A percentile compares a stretch with the other conserved stretches of the same genome.
phyloP scores from a whole-genome alignment of 2,329 filamentous ascomycete genomes.

The Beauveria sp. region DNA sequence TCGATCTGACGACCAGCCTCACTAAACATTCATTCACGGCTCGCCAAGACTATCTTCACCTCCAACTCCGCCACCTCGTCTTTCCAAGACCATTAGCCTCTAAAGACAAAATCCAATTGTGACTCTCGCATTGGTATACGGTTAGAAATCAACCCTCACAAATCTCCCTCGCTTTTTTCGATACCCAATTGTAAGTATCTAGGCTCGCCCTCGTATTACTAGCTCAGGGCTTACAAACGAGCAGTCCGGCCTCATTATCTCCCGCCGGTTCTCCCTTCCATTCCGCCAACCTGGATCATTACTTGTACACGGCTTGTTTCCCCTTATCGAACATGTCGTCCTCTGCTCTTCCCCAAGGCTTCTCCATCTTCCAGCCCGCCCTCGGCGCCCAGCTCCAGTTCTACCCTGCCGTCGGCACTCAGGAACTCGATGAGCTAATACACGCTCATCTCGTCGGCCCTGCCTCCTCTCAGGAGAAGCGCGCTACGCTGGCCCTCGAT shows the following conservation, averaged over 20 bases:
- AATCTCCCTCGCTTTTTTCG: background rate
- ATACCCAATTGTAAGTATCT: background rate
- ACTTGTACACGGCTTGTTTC: background rate
- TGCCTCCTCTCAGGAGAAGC: slow-evolving; percentile 50
- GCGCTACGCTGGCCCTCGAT: slow-evolving; percentile 49
- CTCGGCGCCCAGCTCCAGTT: slow-evolving; percentile 55
- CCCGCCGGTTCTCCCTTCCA: background rate
- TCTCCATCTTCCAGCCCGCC: slow-evolving; percentile 52
- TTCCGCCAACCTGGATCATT: background rate
- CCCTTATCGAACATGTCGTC: slow-evolving; percentile 20
- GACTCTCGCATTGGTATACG: background rate
- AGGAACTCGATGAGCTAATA: slow-evolving; percentile 55
- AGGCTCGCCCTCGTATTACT: background rate
- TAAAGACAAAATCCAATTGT: background rate
- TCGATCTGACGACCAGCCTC: slow-evolving; percentile 8
- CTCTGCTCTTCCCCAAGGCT: slow-evolving; percentile 35
- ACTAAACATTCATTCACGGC: background rate
- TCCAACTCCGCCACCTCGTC: background rate
- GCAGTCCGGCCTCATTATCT: background rate
- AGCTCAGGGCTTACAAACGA: slow-evolving; percentile 7
- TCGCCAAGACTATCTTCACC: background rate
- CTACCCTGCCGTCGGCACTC: slow-evolving; percentile 54
- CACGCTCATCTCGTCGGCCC: slow-evolving; percentile 49
- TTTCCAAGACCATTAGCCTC: background rate
- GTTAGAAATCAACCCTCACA: background rate